These are phyloP conservation scores for Skeletonema marinoi DNA, from an alignment of 108 stramenopile species.

Conservation along the genomic window DNA sequence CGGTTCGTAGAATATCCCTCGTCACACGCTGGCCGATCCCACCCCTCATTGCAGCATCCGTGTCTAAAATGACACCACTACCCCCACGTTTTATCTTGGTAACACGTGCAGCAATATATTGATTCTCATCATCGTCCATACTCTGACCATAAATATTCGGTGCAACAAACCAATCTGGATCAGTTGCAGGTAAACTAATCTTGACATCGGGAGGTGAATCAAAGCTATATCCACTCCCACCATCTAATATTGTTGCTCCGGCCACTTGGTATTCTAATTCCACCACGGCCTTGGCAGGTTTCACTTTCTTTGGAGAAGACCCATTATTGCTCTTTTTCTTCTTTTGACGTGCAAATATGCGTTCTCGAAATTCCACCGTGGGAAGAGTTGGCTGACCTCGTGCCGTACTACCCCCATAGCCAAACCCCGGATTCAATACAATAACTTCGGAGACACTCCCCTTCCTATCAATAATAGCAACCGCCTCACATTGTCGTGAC, in stretches of 20 bases:
- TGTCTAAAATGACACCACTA: slow-evolving; percentile 24
- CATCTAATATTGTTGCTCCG: slow-evolving; percentile 37
- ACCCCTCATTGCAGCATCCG: slow-evolving; percentile 13
- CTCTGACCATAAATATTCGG: slow-evolving; percentile 15
- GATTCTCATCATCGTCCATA: slow-evolving; percentile 40
- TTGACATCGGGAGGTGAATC: slow-evolving; percentile 64
- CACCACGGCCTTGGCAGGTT: slow-evolving; percentile 63
- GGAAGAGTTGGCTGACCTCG: slow-evolving; percentile 46
- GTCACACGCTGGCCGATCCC: slow-evolving; percentile 6
- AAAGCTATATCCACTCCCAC: slow-evolving; percentile 73
- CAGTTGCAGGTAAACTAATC: slow-evolving; percentile 53
- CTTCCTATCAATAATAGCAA: slow-evolving; percentile 70
- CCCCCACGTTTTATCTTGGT: slow-evolving; percentile 41
- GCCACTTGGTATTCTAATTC: slow-evolving; percentile 70
- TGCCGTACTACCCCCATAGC: slow-evolving; percentile 54
- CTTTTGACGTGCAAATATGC: slow-evolving; percentile 24
- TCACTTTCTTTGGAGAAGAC: slow-evolving; percentile 10
- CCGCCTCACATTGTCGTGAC: slow-evolving; percentile 60
- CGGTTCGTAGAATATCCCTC: slow-evolving; percentile 33
- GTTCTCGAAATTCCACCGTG: slow-evolving; percentile 63
- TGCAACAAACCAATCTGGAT: slow-evolving; percentile 85
- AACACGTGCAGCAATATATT: slow-evolving; percentile 42
- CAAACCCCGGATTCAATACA: slow-evolving; percentile 81
- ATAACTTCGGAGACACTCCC: slow-evolving; percentile 68
- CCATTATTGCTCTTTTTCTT: not conserved